phyloP scores from a whole-genome alignment of 2,329 filamentous ascomycete species.

The Ceratocystis albifundus region DNA sequence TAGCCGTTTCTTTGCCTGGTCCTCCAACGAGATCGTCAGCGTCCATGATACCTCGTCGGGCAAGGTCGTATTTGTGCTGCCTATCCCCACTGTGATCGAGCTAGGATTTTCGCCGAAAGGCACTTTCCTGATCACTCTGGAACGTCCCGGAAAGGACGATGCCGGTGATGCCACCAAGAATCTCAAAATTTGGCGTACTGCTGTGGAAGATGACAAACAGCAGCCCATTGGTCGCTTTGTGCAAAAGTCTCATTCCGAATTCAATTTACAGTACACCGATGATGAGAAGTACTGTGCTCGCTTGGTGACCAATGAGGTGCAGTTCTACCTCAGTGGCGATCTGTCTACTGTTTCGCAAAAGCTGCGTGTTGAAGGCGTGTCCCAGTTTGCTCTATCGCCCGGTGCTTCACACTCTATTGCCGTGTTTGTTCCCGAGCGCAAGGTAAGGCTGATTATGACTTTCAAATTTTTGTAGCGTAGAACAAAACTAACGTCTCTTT shows the following conservation, averaged over 20 bases:
- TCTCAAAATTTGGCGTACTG: slow-evolving; percentile 88
- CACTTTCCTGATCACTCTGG: slow-evolving; percentile 92
- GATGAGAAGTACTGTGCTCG: slow-evolving; percentile 92
- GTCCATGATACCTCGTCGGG: slow-evolving; percentile 74
- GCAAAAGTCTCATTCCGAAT: slow-evolving; percentile 88
- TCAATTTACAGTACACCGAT: slow-evolving; percentile 92
- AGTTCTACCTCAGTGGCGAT: slow-evolving; percentile 86
- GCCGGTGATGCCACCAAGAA: slow-evolving; percentile 43
- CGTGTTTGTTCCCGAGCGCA: slow-evolving; percentile 89
- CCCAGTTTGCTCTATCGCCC: slow-evolving; percentile 79
- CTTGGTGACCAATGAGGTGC: slow-evolving; percentile 90
- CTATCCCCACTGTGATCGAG: slow-evolving; percentile 79
- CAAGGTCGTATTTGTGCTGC: slow-evolving; percentile 59
- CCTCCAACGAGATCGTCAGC: slow-evolving; percentile 72
- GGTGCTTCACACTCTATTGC: slow-evolving; percentile 86
- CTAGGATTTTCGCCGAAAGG: slow-evolving; percentile 86
- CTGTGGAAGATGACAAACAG: slow-evolving; percentile 56
- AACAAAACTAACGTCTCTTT: slow-evolving; percentile 23
- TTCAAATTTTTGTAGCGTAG: background rate
- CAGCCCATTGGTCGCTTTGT: slow-evolving; percentile 79
- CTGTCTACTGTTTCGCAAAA: slow-evolving; percentile 88
- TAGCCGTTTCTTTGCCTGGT: slow-evolving; percentile 88
- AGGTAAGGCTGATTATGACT: slow-evolving; percentile 49
- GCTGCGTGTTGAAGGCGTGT: slow-evolving; percentile 78
- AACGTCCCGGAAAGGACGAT: slow-evolving; percentile 84